Evolutionary conservation across 805 yeast species (phyloP), one percentile per base, ranked within the genome.

Genomic region (Tetrapisispora arboricola): DNA sequence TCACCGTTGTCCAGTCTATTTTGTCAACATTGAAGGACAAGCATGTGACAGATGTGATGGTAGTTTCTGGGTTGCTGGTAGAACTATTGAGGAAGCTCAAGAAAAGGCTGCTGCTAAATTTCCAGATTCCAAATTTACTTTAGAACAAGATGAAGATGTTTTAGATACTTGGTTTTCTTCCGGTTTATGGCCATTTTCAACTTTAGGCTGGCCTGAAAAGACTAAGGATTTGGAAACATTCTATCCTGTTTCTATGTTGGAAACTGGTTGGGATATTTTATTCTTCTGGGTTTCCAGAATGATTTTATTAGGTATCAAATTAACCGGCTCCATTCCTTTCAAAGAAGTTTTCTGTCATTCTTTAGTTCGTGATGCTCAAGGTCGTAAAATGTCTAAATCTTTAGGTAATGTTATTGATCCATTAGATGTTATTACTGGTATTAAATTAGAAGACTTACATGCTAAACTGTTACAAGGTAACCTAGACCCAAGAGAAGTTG

Each of bases 221-320:
- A 73, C 88, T 41, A 55, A 63, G 39, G 98, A 92, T 61, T 65
- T 86, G 73, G 72, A 76, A 53, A 66, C 66, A 39, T 92, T 85
- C 67, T 81, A 77, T 58, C 97, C 98, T 51, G 81, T 87, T 80
- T 80, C 94, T 21, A 71, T 92, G 83, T 71, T 92, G 57, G 98
- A 92, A 68, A 92, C 98, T 39, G 98, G 98, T 54, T 92, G 98
- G 98, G 98, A 90, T 71, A 90, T 90, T 60, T 72, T 92, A 60
- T 92, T 92, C 77, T 92, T 92, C 82, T 92, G 98, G 98, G 97
- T 92, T 40, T 75, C 92, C 22, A 79, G 98, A 68, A 92, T 92
- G 98, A 81, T 90, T 49, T 73, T 90, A 68, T 70, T 92, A 58
- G 92, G 95, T 48, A 63, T 87, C 54, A 88, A 90, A 66, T 71